Conservation (phyloP, 129 eudicot genomes). For the Smallanthus sonchifolius region DNA sequence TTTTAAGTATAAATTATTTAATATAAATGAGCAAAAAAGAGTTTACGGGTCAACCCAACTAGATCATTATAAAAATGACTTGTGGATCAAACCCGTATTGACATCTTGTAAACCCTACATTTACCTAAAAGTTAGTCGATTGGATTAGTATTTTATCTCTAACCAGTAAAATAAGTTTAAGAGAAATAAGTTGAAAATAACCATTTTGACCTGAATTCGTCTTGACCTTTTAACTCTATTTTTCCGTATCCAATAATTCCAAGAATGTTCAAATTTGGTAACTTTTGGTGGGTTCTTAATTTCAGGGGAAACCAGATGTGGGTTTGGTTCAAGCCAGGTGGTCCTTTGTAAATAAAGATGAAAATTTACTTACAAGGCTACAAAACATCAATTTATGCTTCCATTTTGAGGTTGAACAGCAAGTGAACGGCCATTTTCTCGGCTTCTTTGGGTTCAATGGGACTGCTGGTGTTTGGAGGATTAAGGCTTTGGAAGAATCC, state of each 20-base stretch:
- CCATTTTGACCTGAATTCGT: neutral
- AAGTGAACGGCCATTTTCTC: slow-evolving; percentile 74
- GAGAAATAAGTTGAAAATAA: neutral
- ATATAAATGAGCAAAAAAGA: neutral
- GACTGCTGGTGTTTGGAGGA: slow-evolving; percentile 96
- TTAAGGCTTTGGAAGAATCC: slow-evolving; percentile 83
- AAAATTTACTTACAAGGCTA: slow-evolving; percentile 78
- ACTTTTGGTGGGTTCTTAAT: slow-evolving; percentile 12
- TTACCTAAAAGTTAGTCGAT: neutral
- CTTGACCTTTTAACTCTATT: neutral
- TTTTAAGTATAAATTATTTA: neutral
- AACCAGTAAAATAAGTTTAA: neutral
- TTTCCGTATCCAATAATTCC: neutral
- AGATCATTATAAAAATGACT: neutral
- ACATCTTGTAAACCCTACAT: neutral
- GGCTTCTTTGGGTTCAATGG: slow-evolving; percentile 91
- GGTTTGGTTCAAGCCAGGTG: slow-evolving; percentile 92
- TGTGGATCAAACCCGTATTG: no score
- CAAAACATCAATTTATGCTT: slow-evolving; percentile 85
- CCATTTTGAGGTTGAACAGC: slow-evolving; percentile 97
- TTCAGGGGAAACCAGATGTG: slow-evolving; percentile 78
- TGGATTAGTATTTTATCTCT: neutral
- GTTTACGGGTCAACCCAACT: neutral
- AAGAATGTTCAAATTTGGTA: slow-evolving; percentile 8
- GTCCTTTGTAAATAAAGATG: slow-evolving; percentile 90